Evolutionary conservation across 2,329 filamentous ascomycete genomes (phyloP), one percentile per base, ranked within the genome.

Genomic region (Trichoderma atrobrunneum): DNA sequence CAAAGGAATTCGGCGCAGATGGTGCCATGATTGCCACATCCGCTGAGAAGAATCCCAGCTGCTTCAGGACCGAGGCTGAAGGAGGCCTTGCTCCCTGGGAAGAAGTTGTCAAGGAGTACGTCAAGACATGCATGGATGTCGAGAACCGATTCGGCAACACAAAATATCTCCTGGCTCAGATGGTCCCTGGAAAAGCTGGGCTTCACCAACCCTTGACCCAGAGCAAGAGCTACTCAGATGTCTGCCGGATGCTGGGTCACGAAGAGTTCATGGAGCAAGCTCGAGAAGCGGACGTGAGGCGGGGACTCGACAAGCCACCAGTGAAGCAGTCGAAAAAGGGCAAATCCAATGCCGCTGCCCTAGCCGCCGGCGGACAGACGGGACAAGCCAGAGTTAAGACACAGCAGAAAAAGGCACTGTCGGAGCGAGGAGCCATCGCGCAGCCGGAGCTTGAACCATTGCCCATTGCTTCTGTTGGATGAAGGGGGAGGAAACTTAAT

Each of bases 1-100:
- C 94, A 73, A 78, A 88, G 30, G 92, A 97, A 79, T 98, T 89
- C 78, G 91, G 91, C n/a, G 93, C 92, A 7, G 95, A 98, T 78
- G 95, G 95, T 7, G 96, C 93, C 73, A 99, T 99, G 96, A 98
- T 99, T 77, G 96, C 96, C 11, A 96, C 94, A 3, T 88, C 93
- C 4, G 96, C 96, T 1, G 96, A 99, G 84, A 89, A 91, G 74
- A 99, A 99, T 79, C 89, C 94, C 3, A 97, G 93, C 75, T 95
- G 93, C 78, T 99, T 99, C 85, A 88, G 92, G 51, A 80, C 87
- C 1, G 82, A 87, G 48, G 87, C 86, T 1, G 88, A 93, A 54
- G 94, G 94, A 12, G 94, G 93, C 1, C 79, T 91, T 39, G 87
- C 89, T 0, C 85, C 87, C 1, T 98, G 95, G 95, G 84, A 86